phyloP scores from a whole-genome alignment of 495 filamentous ascomycete species.

The Aspergillus nanangensis region DNA sequence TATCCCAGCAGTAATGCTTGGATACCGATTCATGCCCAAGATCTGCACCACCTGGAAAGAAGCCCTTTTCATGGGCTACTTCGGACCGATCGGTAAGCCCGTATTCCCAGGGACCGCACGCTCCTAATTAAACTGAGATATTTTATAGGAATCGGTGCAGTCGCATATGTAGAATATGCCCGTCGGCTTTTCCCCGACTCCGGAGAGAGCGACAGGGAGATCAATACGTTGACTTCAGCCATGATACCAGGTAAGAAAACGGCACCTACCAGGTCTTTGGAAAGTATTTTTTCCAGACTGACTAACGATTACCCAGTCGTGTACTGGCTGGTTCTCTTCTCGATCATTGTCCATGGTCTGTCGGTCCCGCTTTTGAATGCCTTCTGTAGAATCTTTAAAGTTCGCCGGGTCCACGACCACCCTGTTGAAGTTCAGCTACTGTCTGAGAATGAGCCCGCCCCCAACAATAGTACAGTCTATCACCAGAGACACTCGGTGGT shows the following conservation, averaged over 20 bases:
- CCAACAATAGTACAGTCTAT: constrained; percentile 48
- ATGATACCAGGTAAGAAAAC: constrained; percentile 37
- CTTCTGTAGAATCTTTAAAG: constrained; percentile 40
- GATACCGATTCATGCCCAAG: constrained; percentile 34
- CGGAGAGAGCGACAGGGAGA: constrained; percentile 45
- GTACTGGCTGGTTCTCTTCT: constrained; percentile 56
- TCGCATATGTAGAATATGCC: constrained; percentile 46
- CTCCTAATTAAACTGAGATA: too few relatives aligned
- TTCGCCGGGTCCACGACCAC: constrained; percentile 47
- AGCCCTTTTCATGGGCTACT: constrained; percentile 37
- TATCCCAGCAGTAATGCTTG: constrained; percentile 31
- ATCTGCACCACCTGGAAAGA: constrained; percentile 35
- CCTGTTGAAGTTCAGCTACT: constrained; percentile 44
- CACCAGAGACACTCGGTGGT: constrained; percentile 39
- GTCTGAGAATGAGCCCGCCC: constrained; percentile 45
- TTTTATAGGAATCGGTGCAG: constrained; percentile 35
- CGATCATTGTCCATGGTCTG: constrained; percentile 53
- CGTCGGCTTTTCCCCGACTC: constrained; percentile 49
- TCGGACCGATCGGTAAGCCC: constrained; percentile 35
- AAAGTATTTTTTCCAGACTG: too few relatives aligned
- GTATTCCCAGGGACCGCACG: neutral
- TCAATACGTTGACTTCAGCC: constrained; percentile 44
- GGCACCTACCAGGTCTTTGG: neutral
- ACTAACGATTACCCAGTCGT: too few relatives aligned
- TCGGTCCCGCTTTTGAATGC: constrained; percentile 49